Base-by-base conservation (phyloP, 2,329 filamentous ascomycete genomes). In the Botrytis aclada region DNA sequence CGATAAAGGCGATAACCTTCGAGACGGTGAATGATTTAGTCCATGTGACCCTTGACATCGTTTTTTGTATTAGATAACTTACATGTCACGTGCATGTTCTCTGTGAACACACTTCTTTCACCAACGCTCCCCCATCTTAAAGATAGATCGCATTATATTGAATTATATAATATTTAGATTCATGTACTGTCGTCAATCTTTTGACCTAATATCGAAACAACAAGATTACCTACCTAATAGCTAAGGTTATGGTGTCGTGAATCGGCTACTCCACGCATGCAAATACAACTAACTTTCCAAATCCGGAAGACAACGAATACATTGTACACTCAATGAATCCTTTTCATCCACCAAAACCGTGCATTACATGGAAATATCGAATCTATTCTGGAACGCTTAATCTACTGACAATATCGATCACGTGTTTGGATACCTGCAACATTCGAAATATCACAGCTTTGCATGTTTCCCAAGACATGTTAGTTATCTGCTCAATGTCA, bases 1-100 rank as follows among this genome's bases (percentile, higher is more conserved):
- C 69, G 69, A 71, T 71, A 71, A 64, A 47, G 58, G 32, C 69
- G 69, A 70, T 69, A 61, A 37, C 64, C 51, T 37, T 45, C 16
- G 51, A 39, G 34, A 72, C 29, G 29, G 47, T 72, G 47, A 37
- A 61, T 60, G 34, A 60, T 61, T 62, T 61, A 18, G 39, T 51
- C 61, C 63, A 34, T 43, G 45, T 71, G 69, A 71, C 43, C 32
- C 45, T 47, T 32, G 32, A 32, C 25, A 20, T 39, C 34, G 37
- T 14, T 12, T 39, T 39, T 67, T 32, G 39, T 29, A n/a, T 20
- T 20, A n/a, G 7, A 41, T 63, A 32, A n/a, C n/a, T n/a, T n/a
- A n/a, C n/a, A n/a, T n/a, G n/a, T n/a, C n/a, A n/a, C n/a, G n/a
- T n/a, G n/a, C 18, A 63, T 63, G 43, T 25, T 45, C 29, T 37